phyloP scores from a whole-genome alignment of 2,329 filamentous ascomycete species.

The Diaporthe batatas region DNA sequence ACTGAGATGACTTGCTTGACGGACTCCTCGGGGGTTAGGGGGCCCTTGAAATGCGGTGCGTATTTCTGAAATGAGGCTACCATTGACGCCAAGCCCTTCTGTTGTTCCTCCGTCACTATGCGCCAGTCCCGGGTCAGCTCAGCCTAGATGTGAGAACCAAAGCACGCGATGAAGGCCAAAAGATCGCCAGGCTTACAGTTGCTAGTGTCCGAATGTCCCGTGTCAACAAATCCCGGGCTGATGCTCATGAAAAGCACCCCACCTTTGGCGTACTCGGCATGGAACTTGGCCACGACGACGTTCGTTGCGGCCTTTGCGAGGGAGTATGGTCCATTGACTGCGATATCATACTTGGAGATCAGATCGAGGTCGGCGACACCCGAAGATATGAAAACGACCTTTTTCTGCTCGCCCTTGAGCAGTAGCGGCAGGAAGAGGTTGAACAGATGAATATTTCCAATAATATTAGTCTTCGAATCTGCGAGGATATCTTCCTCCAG shows the following conservation, averaged over 20 bases:
- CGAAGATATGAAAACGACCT: slow-evolving; percentile 64
- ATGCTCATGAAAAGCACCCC: slow-evolving; percentile 66
- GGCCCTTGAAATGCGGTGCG: slow-evolving; percentile 56
- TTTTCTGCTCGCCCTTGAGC: slow-evolving; percentile 63
- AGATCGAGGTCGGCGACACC: slow-evolving; percentile 63
- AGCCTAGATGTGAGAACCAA: not conserved
- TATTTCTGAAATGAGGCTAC: slow-evolving; percentile 51
- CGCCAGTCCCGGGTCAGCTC: not conserved
- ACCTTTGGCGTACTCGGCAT: slow-evolving; percentile 60
- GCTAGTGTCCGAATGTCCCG: slow-evolving; percentile 49
- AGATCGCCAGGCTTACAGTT: slow-evolving; percentile 43
- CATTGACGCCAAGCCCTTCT: slow-evolving; percentile 45
- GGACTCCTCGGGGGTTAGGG: slow-evolving; percentile 53
- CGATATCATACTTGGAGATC: slow-evolving; percentile 50
- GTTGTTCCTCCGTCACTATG: slow-evolving; percentile 48
- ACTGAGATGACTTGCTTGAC: slow-evolving; percentile 52
- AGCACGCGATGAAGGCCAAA: not conserved
- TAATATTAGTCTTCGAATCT: slow-evolving; percentile 61
- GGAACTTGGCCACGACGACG: slow-evolving; percentile 65
- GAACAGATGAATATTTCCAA: slow-evolving; percentile 66
- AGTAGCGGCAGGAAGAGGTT: slow-evolving; percentile 67
- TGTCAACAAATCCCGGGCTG: slow-evolving; percentile 65
- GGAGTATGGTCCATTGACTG: slow-evolving; percentile 55
- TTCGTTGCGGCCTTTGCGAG: slow-evolving; percentile 67
- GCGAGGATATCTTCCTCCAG: slow-evolving; percentile 47